Percentiles rank a stretch among this genome's conserved stretches.
Conservation (phyloP, 2,329 filamentous ascomycete species). For the Fusarium armeniacum region DNA sequence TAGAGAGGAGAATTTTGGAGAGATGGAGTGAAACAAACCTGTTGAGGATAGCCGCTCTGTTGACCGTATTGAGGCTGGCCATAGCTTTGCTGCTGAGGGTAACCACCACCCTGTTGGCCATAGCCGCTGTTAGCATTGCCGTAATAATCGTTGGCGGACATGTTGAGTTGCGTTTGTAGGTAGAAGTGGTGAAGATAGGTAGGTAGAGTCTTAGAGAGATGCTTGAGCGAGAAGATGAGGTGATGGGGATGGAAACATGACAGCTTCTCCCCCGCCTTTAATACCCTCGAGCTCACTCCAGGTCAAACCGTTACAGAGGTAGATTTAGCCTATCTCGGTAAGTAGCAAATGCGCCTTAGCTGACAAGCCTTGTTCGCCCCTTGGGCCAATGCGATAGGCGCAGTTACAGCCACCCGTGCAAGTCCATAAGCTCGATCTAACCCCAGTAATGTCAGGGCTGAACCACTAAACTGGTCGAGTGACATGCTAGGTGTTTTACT, state of each 20-base stretch:
- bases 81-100: slow-evolving; percentile 46
- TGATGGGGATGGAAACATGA: slow-evolving; percentile 4
- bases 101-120: slow-evolving; percentile 41
- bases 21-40: slow-evolving; percentile 43
- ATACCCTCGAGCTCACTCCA: slow-evolving; percentile 14
- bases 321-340: slow-evolving; percentile 23
- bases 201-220: not conserved
- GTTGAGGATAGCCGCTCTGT: slow-evolving; percentile 44
- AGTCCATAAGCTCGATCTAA: slow-evolving; percentile 36
- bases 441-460: slow-evolving; percentile 28
- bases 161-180: slow-evolving; percentile 31
- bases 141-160: slow-evolving; percentile 59
- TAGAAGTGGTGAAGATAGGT: not conserved
- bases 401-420: slow-evolving; percentile 41
- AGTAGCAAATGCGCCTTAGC: slow-evolving; percentile 41
- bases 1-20: not conserved
- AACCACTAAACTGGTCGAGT: slow-evolving; percentile 33
- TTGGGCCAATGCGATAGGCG: slow-evolving; percentile 29
- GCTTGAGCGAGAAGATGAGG: not conserved
- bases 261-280: slow-evolving; percentile 41
- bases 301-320: slow-evolving; percentile 4
- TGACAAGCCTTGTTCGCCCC: slow-evolving; percentile 38
- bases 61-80: slow-evolving; percentile 44
- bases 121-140: slow-evolving; percentile 50
- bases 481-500: slow-evolving; percentile 16